These are phyloP conservation scores for Phytophthora aleatoria DNA, from an alignment of 352 stramenopile species.

Conservation along the genomic window DNA sequence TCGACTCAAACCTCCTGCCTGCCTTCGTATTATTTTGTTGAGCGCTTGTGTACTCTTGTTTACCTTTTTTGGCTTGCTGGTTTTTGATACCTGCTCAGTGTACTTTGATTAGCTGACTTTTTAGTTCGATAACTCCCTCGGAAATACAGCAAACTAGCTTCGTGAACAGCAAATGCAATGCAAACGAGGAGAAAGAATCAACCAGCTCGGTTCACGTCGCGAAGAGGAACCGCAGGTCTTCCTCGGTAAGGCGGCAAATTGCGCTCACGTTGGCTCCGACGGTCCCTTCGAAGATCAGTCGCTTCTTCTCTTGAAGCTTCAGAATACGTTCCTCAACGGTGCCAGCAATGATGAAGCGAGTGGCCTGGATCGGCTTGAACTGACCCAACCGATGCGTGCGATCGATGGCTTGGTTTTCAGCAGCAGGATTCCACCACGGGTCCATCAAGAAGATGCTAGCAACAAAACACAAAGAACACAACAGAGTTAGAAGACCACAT, in stretches of 20 bases:
- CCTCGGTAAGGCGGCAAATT: conserved; percentile 91
- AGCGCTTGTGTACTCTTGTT: conserved; percentile 38
- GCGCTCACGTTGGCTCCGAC: conserved; percentile 93
- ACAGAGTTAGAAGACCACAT: conserved; percentile 2
- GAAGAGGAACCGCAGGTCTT: conserved; percentile 95
- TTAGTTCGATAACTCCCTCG: conserved; percentile 26
- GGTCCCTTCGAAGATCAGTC: conserved; percentile 99
- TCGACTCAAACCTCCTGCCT: conserved; percentile 18
- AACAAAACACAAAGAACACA: not conserved
- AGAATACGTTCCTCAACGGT: conserved; percentile 99
- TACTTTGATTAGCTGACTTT: conserved; percentile 30
- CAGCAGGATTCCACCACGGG: conserved; percentile 98
- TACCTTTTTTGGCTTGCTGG: conserved; percentile 45
- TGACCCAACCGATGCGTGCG: conserved; percentile 98
- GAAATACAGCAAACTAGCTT: conserved; percentile 41
- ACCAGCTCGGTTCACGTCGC: conserved; percentile 34
- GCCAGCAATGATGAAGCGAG: conserved; percentile 97
- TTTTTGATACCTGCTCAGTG: conserved; percentile 34
- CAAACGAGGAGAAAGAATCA: conserved; percentile 2
- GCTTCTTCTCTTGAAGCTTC: conserved; percentile 94
- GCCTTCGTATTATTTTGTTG: conserved; percentile 43
- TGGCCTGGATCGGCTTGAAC: conserved; percentile 96
- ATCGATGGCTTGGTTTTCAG: conserved; percentile 95
- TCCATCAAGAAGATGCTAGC: conserved; percentile 96
- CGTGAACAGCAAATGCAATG: conserved; percentile 25